Evolutionary conservation across 1,284 basidiomycete genomes (phyloP).

Genomic region (Tilletia walkeri): DNA sequence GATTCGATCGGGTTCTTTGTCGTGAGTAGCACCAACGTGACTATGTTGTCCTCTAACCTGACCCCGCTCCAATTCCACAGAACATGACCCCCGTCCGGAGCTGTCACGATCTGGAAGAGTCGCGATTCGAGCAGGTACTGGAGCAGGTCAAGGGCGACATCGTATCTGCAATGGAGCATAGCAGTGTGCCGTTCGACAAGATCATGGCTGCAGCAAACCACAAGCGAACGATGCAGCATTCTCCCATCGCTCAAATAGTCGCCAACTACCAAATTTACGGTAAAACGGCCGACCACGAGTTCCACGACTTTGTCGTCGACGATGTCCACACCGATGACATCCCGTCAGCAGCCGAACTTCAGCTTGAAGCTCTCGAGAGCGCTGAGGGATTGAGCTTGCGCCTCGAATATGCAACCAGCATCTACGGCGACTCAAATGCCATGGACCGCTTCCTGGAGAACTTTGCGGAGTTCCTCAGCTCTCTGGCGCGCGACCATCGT

Average conservation of each 20-base stretch:
- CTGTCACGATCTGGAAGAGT: not conserved
- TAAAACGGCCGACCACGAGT: conserved; percentile 4
- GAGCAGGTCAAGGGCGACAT: not conserved
- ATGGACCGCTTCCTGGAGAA: conserved; percentile 1
- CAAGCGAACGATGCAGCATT: not conserved
- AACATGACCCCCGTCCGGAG: conserved; percentile 4
- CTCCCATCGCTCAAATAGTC: not conserved
- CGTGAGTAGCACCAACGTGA: not conserved
- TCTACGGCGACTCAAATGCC: conserved; percentile 4
- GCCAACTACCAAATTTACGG: conserved; percentile 5
- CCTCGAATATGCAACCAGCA: not conserved
- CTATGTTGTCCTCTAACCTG: not conserved
- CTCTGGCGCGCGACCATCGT: not conserved
- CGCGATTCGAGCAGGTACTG: not conserved
- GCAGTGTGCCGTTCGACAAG: not conserved
- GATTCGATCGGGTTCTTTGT: not conserved
- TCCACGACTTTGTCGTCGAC: conserved; percentile 5
- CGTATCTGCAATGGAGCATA: not conserved
- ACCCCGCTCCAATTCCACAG: not conserved
- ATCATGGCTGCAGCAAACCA: not conserved
- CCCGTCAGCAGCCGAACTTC: not conserved
- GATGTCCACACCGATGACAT: conserved; percentile 1
- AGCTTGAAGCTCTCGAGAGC: not conserved
- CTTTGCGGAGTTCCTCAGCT: conserved; percentile 1
- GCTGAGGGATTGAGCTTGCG: not conserved